Conservation (phyloP, 23 red algal species). For the Gracilaria gracilis region DNA sequence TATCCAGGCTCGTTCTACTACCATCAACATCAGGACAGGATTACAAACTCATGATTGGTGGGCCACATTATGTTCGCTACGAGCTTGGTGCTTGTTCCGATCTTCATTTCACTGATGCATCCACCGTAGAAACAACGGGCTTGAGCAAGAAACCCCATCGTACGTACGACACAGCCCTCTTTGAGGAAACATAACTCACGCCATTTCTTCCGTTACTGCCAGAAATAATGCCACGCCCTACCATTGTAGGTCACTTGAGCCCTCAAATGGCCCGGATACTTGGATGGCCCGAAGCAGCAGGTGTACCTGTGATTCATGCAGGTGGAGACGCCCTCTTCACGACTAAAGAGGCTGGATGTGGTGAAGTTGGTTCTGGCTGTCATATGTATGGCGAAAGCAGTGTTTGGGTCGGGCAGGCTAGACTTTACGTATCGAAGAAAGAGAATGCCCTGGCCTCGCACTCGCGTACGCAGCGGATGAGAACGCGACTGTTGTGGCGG, state of each 20-base stretch:
- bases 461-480: constrained; percentile 48
- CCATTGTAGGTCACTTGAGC: constrained; percentile 45
- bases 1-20: constrained; percentile 52
- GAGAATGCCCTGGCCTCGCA: neutral
- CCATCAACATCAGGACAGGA: constrained; percentile 2
- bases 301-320: constrained; percentile 60
- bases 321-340: constrained; percentile 55
- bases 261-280: constrained; percentile 28
- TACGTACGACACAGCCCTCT: constrained; percentile 33
- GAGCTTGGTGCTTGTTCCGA: constrained; percentile 23
- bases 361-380: constrained; percentile 6
- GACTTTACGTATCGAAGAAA: neutral
- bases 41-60: constrained; percentile 56
- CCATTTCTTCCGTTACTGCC: constrained; percentile 39
- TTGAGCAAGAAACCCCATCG: constrained; percentile 42
- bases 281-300: constrained; percentile 34
- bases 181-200: constrained; percentile 12
- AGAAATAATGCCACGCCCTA: constrained; percentile 49
- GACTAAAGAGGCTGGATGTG: constrained; percentile 56
- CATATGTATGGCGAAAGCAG: constrained; percentile 58
- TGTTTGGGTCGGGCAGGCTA: constrained; percentile 58
- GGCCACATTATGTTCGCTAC: constrained; percentile 45
- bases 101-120: constrained; percentile 49
- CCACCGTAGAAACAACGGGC: constrained; percentile 54
- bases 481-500: constrained; percentile 11